Percentiles rank a stretch among this genome's conserved stretches.
Conservation (phyloP, 305 asterid species). For the Solanum hybrid region DNA sequence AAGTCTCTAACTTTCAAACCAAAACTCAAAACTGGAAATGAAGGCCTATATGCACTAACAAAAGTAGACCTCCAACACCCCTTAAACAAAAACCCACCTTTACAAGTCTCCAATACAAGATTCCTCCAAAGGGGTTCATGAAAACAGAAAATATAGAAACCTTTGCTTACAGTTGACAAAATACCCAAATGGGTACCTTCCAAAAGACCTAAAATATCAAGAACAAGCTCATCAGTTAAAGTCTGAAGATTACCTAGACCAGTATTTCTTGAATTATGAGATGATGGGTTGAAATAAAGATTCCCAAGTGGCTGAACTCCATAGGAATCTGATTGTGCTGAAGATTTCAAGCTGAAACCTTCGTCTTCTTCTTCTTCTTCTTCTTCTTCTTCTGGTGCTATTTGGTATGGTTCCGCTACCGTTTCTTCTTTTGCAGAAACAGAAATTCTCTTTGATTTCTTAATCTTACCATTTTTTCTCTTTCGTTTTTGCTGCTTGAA, state of each 20-base stretch:
- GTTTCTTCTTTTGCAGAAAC: constrained; percentile 19
- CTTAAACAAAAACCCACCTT: constrained; percentile 49
- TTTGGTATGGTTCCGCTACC: not conserved
- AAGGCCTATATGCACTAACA: constrained; percentile 17
- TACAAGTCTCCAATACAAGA: constrained; percentile 52
- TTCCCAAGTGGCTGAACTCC: constrained; percentile 96
- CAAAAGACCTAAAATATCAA: constrained; percentile 69
- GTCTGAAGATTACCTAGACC: constrained; percentile 68
- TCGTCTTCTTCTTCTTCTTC: constrained; percentile 11
- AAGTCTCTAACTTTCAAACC: constrained; percentile 61
- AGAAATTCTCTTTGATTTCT: constrained; percentile 15
- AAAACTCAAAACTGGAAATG: constrained; percentile 18
- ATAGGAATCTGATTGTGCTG: constrained; percentile 50
- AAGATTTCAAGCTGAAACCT: constrained; percentile 58
- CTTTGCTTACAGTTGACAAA: constrained; percentile 70
- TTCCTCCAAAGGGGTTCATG: constrained; percentile 95
- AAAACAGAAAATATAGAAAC: constrained; percentile 78
- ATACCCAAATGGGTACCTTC: constrained; percentile 53
- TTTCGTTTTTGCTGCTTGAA: constrained; percentile 25
- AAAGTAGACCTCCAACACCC: constrained; percentile 71
- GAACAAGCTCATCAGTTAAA: constrained; percentile 76
- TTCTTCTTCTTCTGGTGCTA: constrained; percentile 13
- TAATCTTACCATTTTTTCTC: constrained; percentile 29
- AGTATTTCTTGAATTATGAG: constrained; percentile 54
- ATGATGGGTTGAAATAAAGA: constrained; percentile 52